Evolutionary conservation across 805 yeast species (phyloP), one percentile per base, ranked within the genome.

Genomic region (Naumovozyma dairenensis): DNA sequence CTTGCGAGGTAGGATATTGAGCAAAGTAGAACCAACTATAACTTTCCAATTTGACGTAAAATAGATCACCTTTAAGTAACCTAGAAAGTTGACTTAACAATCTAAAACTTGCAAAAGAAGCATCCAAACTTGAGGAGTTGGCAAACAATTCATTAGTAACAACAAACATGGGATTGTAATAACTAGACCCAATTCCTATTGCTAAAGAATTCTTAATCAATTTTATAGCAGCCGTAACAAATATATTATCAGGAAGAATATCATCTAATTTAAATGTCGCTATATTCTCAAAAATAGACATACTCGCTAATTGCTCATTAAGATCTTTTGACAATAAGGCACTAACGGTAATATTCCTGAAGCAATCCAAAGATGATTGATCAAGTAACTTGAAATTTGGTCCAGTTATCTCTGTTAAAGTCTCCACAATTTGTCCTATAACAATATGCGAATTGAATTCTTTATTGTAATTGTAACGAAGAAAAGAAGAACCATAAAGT

Each of bases 1-100:
- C 66, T 1, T 42, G 43, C 28, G 74, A 70, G 2, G 55, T 39
- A 3, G 76, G 72, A 10, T 57, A 53, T 9, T 50, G 59, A 58
- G 66, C 75, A 41, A 62, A 67, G 22, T 65, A 72, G 6, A 74
- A 60, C 92, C 92, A 83, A 5, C 79, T 57, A 18, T 71, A 60
- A 28, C 62, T 66, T 26, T 74, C 75, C 5, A 76, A 50, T 2
- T 65, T 67, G 10, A 59, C 53, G 2, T 59, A 49, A 36, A 78
- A 65, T 1, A 69, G 49, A 15, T 60, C 50, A 13, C 63, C 60
- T n/a, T 70, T 68, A 2, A 73, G 70, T 1, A 74, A 64, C 41
- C 74, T 73, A 21, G 75, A 61, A 20, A 80, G 46, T 45, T 80
- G 82, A 19, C 65, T 67, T 34, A 77, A 62, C n/a, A 81, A 69